A percentile compares a stretch with the other conserved stretches of the same genome.
Evolutionary conservation across 257 asterid species (phyloP).

Genomic region (Jacaranda mimosifolia): DNA sequence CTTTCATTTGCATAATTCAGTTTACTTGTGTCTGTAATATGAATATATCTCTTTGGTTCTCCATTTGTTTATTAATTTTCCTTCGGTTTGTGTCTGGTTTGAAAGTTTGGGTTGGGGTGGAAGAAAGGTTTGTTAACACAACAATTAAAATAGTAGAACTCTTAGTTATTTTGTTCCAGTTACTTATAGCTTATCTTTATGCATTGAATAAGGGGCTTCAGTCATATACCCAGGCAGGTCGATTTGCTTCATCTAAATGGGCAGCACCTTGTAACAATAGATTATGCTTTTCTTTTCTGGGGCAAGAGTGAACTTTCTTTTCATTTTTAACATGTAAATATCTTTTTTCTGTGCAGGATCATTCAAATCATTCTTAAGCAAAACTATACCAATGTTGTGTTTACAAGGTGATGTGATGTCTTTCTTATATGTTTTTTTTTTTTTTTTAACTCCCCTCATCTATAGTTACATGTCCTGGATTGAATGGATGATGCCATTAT

Average conservation of each 20-base stretch:
- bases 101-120: constrained; percentile 7
- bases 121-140: neutral
- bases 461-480: constrained; percentile 15
- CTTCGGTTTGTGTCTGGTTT: neutral
- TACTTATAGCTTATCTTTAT: constrained; percentile 8
- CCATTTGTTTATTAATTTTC: constrained; percentile 14
- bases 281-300: too few relatives aligned
- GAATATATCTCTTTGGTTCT: constrained; percentile 23
- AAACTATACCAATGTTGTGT: constrained; percentile 99
- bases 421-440: constrained; percentile 1
- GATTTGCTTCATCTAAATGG: constrained; percentile 99
- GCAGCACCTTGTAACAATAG: constrained; percentile 63
- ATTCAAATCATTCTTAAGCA: too few relatives aligned
- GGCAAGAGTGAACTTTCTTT: too few relatives aligned
- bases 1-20: constrained; percentile 18
- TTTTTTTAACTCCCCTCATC: neutral
- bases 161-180: constrained; percentile 1
- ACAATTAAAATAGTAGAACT: neutral
- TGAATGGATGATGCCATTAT: neutral
- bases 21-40: neutral
- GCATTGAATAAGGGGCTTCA: constrained; percentile 85
- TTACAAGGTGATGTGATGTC: constrained; percentile 66
- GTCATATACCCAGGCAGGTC: constrained; percentile 94
- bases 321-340: too few relatives aligned
- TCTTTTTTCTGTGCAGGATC: too few relatives aligned